phyloP scores from a whole-genome alignment of 306 rosid species.

The Begonia peltatifolia region DNA sequence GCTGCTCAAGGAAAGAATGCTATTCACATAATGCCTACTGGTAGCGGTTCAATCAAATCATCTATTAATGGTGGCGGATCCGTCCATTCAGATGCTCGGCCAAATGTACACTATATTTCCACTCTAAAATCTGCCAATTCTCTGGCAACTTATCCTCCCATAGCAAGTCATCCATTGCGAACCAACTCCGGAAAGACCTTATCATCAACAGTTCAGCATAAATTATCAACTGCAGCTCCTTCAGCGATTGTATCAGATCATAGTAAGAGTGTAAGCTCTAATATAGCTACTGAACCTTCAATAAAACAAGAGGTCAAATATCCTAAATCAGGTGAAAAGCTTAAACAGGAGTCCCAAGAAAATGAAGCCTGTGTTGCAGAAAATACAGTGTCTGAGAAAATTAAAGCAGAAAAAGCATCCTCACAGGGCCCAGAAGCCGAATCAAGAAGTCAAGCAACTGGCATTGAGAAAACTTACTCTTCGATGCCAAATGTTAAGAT shows the following conservation, averaged over 20 bases:
- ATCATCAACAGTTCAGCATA: conserved; percentile 11
- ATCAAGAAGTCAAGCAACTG: background rate
- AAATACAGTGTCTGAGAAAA: background rate
- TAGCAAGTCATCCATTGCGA: conserved; percentile 7
- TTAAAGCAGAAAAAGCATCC: background rate
- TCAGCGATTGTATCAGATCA: conserved; percentile 11
- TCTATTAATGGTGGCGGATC: conserved; percentile 16
- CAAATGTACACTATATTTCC: conserved; percentile 17
- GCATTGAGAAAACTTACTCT: background rate
- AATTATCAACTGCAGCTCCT: conserved; percentile 9
- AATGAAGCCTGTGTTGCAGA: conserved; percentile 2
- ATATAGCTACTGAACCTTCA: conserved; percentile 13
- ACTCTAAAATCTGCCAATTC: conserved; percentile 10
- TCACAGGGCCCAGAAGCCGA: background rate
- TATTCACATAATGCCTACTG: conserved; percentile 27
- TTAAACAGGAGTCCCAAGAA: conserved; percentile 13
- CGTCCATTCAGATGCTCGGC: conserved; percentile 22
- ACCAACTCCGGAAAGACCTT: conserved; percentile 12
- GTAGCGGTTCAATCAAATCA: conserved; percentile 22
- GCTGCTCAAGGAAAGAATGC: conserved; percentile 38
- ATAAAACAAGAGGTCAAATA: conserved; percentile 18
- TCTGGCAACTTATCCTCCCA: conserved; percentile 10
- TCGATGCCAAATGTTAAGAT: background rate
- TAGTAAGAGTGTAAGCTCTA: conserved; percentile 15
- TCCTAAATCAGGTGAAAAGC: conserved; percentile 6